Percentiles rank a stretch among this genome's conserved stretches.
phyloP scores from a whole-genome alignment of 306 rosid species.

The Castanea crenata region DNA sequence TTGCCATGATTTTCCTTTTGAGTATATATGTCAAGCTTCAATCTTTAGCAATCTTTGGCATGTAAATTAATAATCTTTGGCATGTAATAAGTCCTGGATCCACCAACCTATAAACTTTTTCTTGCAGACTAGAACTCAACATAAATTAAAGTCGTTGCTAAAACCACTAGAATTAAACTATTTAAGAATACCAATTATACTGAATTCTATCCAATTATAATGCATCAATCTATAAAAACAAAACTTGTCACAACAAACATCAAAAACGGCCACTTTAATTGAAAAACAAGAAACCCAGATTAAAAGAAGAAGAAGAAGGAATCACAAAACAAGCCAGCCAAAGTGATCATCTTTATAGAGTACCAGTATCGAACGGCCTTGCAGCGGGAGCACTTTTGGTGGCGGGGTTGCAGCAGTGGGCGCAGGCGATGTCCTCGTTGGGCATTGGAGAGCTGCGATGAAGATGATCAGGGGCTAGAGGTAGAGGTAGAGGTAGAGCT shows the following conservation, averaged over 20 bases:
- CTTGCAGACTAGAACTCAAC: not conserved
- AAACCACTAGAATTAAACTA: not conserved
- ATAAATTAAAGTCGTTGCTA: not conserved
- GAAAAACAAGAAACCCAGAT: no score
- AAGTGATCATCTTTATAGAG: no score
- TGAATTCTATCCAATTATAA: no score
- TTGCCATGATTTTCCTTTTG: not conserved
- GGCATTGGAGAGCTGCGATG: conserved; percentile 46
- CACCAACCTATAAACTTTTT: not conserved
- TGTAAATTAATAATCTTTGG: not conserved
- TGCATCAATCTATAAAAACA: no score
- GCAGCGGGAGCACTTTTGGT: conserved; percentile 80
- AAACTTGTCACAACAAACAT: no score
- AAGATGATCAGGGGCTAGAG: conserved; percentile 15
- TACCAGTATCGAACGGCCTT: conserved; percentile 84
- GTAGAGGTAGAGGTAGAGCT: no score
- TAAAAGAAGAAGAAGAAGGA: no score
- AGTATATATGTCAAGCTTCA: not conserved
- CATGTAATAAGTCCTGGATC: no score
- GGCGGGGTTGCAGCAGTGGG: conserved; percentile 47
- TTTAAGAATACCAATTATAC: no score
- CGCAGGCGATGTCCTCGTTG: conserved; percentile 43
- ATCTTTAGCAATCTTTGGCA: not conserved
- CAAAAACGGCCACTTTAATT: no score
- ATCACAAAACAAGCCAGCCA: no score